Evolutionary conservation across 306 rosid species (phyloP), one percentile per base, ranked within the genome.

Genomic region (Rosa rugosa): DNA sequence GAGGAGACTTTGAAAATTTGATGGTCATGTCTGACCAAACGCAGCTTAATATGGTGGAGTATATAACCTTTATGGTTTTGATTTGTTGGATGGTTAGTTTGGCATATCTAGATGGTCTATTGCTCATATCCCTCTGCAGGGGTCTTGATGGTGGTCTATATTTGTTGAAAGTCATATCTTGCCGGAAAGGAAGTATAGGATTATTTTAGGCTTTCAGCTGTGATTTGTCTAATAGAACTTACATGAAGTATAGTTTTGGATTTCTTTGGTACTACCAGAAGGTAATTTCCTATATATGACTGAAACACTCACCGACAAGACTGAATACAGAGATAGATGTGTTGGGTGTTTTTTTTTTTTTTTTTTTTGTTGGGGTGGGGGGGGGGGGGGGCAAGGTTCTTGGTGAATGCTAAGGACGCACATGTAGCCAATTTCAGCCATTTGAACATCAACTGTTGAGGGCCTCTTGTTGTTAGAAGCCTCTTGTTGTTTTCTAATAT

Each of bases 401-500:
- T 40, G 5, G 51, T 56, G 51, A 40, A 54, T n/a, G 67, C 6
- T 23, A 46, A 36, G 45, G 22, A 60, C 2, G 16, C 12, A n/a
- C 6, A 11, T 64, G 69, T 64, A 34, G 45, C 38, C 40, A 2
- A 16, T 62, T 11, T 62, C 40, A 25, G 11, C 22, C 44, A 65
- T 8, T 25, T 45, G 18, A 41, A 2, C 42, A 56, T 57, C 10
- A 13, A 62, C 45, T 16, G 46, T 6, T 65, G 23, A 65, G 70
- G 12, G 4, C 46, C 70, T 49, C 23, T n/a, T 46, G 65, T 64
- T 67, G 57, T 74, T 56, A n/a, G n/a, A n/a, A n/a, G 4, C 46
- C 70, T 49, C 23, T n/a, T 46, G 65, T 64, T 67, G 57, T 74
- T 56, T 80, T 72, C 77, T 73, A 66, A 79, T 79, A 76, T 76